Evolutionary conservation across 768 basidiomycete genomes (phyloP), one percentile per base, ranked within the genome.

Genomic region (Neoboletus magnificus): DNA sequence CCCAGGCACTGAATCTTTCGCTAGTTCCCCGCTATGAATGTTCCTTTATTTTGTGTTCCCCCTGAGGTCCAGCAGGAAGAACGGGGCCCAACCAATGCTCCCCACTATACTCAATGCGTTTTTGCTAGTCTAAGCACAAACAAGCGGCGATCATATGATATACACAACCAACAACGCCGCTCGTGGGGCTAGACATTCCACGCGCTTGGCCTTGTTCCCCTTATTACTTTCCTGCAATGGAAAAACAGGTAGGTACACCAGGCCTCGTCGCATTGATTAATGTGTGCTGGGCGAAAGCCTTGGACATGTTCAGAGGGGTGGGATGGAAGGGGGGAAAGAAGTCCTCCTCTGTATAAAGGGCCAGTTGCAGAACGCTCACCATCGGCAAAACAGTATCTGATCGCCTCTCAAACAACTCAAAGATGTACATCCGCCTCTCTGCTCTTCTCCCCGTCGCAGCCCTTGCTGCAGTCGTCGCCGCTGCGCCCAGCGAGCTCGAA

Each of bases 361-460:
- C 13, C 10, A 32, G 30, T 32, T 32, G 30, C 30, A 32, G 30
- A 32, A 32, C 30, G 11, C 4, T 33, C 12, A 33, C 12, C 12
- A 33, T 5, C 32, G 13, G 30, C 16, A 13, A 33, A 33, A 33
- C 32, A 33, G 11, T 33, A 33, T 5, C 32, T 32, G 2, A 32
- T 12, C 12, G 32, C 32, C 32, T 32, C 12, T 33, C 12, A 1
- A 33, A 33, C 37, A 33, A n/a, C n/a, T 20, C 37, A 39, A 20
- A n/a, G 9, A 39, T 62, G 60, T 54, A 30, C 32, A 10, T 29
- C 15, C 54, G 45, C 48, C 12, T 55, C 22, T 25, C 50, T 32
- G 20, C 41, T n/a, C 22, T 63, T 23, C 15, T 63, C 41, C 40
- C 55, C 9, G 5, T 33, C 32, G 32, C 32, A 5, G 32, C 32